These are phyloP conservation scores for Pseudogymnoascus sp. DNA, from an alignment of 2,329 filamentous ascomycete species.

Conservation along the genomic window DNA sequence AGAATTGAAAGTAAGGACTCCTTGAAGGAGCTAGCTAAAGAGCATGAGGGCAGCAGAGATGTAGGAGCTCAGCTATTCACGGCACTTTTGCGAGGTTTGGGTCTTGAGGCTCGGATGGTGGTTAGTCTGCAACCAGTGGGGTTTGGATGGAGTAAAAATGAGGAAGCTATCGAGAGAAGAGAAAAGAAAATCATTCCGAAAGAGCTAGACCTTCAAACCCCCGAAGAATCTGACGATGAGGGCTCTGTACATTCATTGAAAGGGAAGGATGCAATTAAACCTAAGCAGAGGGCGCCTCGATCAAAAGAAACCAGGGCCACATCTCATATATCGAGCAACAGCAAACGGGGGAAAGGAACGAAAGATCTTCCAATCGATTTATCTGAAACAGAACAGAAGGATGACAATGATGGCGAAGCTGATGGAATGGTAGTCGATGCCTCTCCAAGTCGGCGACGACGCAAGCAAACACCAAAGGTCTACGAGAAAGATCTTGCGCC, in stretches of 20 bases:
- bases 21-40: conserved; percentile 60
- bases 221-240: conserved; percentile 19
- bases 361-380: conserved; percentile 34
- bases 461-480: conserved; percentile 30
- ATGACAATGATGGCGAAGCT: conserved; percentile 39
- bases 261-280: conserved; percentile 18
- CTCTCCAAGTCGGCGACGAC: conserved; percentile 18
- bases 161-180: conserved; percentile 54
- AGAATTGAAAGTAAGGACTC: conserved; percentile 55
- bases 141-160: conserved; percentile 81
- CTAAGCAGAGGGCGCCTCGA: conserved; percentile 12
- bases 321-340: conserved; percentile 12
- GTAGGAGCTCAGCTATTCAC: conserved; percentile 86
- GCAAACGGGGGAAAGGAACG: conserved; percentile 18
- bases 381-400: conserved; percentile 37
- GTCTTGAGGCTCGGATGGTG: conserved; percentile 75
- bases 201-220: conserved; percentile 32
- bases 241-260: neutral
- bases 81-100: conserved; percentile 69
- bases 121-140: conserved; percentile 78
- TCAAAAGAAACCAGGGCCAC: conserved; percentile 18
- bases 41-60: conserved; percentile 74
- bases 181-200: conserved; percentile 20
- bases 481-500: conserved; percentile 74
- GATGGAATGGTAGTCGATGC: conserved; percentile 53